These are phyloP conservation scores for Diaporthe vaccinii DNA, from an alignment of 2,329 filamentous ascomycete species.

Conservation along the genomic window DNA sequence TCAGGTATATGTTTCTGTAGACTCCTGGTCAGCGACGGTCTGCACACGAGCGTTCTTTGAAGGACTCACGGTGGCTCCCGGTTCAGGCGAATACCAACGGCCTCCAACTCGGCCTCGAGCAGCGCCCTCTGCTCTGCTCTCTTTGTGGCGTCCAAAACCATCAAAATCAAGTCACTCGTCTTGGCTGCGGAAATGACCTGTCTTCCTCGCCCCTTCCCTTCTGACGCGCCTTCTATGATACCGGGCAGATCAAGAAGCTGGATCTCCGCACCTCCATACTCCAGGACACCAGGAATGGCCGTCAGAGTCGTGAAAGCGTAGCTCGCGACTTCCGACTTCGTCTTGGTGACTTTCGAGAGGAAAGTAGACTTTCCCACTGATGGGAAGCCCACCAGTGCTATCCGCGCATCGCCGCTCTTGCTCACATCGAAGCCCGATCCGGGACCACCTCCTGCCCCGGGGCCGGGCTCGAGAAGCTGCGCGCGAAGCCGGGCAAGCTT, in stretches of 20 bases:
- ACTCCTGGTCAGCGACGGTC: constrained; percentile 12
- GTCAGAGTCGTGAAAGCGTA: constrained; percentile 98
- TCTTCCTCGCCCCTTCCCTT: constrained; percentile 94
- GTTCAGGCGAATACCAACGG: constrained; percentile 95
- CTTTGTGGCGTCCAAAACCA: constrained; percentile 98
- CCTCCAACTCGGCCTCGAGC: constrained; percentile 92
- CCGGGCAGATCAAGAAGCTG: constrained; percentile 97
- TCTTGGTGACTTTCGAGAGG: constrained; percentile 98
- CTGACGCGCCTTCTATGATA: constrained; percentile 96
- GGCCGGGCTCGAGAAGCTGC: constrained; percentile 90
- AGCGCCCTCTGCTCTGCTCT: constrained; percentile 91
- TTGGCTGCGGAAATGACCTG: constrained; percentile 99
- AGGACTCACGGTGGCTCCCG: constrained; percentile 84
- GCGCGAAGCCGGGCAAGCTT: constrained; percentile 96
- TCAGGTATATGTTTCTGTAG: constrained; percentile 92
- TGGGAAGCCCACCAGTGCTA: constrained; percentile 97
- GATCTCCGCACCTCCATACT: constrained; percentile 98
- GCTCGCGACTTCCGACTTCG: constrained; percentile 93
- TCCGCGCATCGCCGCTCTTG: constrained; percentile 96
- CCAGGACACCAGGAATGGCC: constrained; percentile 95
- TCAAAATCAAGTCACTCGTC: constrained; percentile 96
- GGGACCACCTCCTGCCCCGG: constrained; percentile 81
- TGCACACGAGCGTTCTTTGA: not conserved
- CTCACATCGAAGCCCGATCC: constrained; percentile 93
- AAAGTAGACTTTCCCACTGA: constrained; percentile 99